Evolutionary conservation across 495 filamentous ascomycete genomes (phyloP), one percentile per base, ranked within the genome.

Genomic region (Hypoxylon cercidicola): DNA sequence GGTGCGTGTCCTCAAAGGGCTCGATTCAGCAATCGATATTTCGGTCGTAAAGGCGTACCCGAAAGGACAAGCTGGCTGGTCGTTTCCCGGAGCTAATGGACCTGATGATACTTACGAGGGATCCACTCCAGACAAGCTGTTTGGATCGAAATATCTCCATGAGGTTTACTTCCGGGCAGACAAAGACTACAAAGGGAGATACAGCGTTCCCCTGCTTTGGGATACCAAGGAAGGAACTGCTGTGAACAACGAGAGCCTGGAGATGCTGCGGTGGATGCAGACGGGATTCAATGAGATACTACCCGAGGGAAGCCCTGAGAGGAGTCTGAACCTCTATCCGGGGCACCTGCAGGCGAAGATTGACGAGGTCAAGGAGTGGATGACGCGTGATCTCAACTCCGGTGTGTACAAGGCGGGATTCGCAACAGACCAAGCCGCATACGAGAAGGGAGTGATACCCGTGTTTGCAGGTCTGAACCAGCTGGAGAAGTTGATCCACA

Each of bases 181-280:
- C 67, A 83, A 86, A 0, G 76, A 84, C 30, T 96, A 94, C 69
- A 77, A 82, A 41, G 91, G 89, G 1, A 79, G 90, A 20, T 95
- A 88, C 72, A 95, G 92, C 0, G 90, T 96, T 6, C 92, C 92
- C 2, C 83, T 86, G 23, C 79, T 96, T 20, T 95, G 87, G 79
- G 92, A 96, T 74, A 91, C 82, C 70, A 87, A 89, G 76, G 75
- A 75, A 45, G 81, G 87, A 59, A 87, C 83, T 20, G 90, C 94
- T 60, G 92, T 94, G 57, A 93, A 84, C 75, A 96, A 96, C 63
- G 92, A 96, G 81, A 91, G 88, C 66, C 85, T 84, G 60, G 92
- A 96, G 81, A 92, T 96, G 64, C 87, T 95, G 55, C 76, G 90
- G 48, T 87, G 88, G 80, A 68, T 90, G 11, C 88, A 87, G 62